Evolutionary conservation across 179 eudicot genomes (phyloP).

Genomic region (Beta corolliflora): DNA sequence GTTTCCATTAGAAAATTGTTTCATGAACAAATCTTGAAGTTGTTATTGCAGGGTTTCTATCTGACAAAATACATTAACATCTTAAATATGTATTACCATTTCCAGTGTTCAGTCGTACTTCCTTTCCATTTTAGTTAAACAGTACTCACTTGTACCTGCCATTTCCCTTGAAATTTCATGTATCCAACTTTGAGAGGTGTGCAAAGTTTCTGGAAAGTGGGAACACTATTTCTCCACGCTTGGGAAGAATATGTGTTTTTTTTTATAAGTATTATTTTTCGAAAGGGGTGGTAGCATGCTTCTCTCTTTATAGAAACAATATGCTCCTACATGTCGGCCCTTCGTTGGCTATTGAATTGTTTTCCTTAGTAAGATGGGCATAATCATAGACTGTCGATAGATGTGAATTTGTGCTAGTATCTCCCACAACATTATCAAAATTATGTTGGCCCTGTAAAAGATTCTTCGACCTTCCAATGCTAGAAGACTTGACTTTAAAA

Average conservation of each 20-base stretch:
- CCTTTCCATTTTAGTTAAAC: constrained; percentile 12
- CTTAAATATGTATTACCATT: constrained; percentile 30
- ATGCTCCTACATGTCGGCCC: constrained; percentile 12
- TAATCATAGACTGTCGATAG: constrained; percentile 24
- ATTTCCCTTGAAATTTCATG: constrained; percentile 17
- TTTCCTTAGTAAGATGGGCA: constrained; percentile 21
- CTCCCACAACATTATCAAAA: constrained; percentile 30
- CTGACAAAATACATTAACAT: no score
- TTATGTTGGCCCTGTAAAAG: constrained; percentile 38
- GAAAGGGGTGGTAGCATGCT: background rate
- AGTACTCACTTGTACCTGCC: constrained; percentile 11
- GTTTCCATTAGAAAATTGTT: constrained; percentile 9
- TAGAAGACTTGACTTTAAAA: constrained; percentile 32
- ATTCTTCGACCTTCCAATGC: constrained; percentile 39
- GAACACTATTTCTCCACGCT: constrained; percentile 17
- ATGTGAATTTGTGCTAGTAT: constrained; percentile 45
- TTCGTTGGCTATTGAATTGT: constrained; percentile 16
- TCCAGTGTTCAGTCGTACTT: constrained; percentile 19
- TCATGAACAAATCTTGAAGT: constrained; percentile 6
- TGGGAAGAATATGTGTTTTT: constrained; percentile 16
- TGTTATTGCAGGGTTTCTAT: background rate
- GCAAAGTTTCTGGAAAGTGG: constrained; percentile 29
- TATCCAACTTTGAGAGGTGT: constrained; percentile 19
- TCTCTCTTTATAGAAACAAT: constrained; percentile 17
- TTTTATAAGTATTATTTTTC: background rate